phyloP scores from a whole-genome alignment of 1,139 yeast species.

The Kurtzmaniella quercitrusa region DNA sequence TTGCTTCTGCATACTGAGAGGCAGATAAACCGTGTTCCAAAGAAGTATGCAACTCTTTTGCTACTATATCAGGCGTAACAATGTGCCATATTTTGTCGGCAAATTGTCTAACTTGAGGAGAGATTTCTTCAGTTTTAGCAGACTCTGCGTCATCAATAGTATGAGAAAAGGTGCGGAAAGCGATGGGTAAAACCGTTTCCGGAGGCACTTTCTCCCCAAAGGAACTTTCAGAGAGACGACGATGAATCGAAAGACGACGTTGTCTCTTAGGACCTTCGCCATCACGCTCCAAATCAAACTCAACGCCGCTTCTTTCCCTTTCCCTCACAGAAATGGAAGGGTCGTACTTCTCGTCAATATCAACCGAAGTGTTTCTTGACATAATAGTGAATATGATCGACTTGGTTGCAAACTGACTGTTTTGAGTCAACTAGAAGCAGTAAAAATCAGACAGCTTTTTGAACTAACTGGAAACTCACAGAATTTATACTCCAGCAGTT shows the following conservation, averaged over 20 bases:
- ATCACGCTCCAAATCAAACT: slow-evolving; percentile 6
- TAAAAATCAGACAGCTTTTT: background rate
- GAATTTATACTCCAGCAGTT: background rate
- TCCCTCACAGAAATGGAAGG: background rate
- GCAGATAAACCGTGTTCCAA: slow-evolving; percentile 16
- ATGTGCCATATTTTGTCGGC: slow-evolving; percentile 23
- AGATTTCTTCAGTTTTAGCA: slow-evolving; percentile 7
- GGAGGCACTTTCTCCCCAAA: slow-evolving; percentile 20
- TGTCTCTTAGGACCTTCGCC: background rate
- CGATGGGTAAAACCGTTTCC: slow-evolving; percentile 27
- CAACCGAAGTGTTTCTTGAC: slow-evolving; percentile 1
- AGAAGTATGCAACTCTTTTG: slow-evolving; percentile 18
- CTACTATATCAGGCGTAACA: slow-evolving; percentile 18
- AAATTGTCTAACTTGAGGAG: slow-evolving; percentile 12
- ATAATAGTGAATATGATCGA: background rate
- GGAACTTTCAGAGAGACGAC: slow-evolving; percentile 7
- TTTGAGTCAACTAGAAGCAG: background rate
- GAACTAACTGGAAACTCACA: background rate
- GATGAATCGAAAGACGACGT: slow-evolving; percentile 6
- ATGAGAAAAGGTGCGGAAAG: slow-evolving; percentile 35
- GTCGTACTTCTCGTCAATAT: slow-evolving; percentile 2
- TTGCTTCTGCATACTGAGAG: slow-evolving; percentile 11
- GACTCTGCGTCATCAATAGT: slow-evolving; percentile 23
- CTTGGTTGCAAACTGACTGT: background rate
- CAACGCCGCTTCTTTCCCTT: slow-evolving; percentile 2